Evolutionary conservation across 768 basidiomycete species (phyloP), one percentile per base, ranked within the genome.

Genomic region (Boletus subcaerulescens): DNA sequence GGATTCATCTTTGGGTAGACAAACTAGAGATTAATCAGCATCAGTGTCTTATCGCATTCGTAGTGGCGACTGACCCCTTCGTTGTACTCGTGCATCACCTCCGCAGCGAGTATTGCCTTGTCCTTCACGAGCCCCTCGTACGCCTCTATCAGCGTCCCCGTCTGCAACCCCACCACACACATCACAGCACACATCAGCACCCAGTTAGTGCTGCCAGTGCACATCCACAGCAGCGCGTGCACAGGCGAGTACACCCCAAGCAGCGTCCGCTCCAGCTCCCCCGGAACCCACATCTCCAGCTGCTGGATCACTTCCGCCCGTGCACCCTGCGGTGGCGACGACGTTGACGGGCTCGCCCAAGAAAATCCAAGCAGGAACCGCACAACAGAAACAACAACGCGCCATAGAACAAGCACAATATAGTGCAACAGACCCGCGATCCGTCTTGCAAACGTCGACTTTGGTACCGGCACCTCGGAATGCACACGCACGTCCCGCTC

Each of bases 81-180:
- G 57, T 93, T 88, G 63, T 93, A 93, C 70, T 93, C 91, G 63
- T 84, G 81, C 79, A 93, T 78, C 17, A 92, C 88, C 65, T 93
- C 91, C 3, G 86, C 80, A 11, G 87, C 80, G 53, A 93, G 80
- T 45, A 90, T 81, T 39, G 79, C 82, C 60, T 78, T 83, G 73
- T 93, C 91, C 65, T 89, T 92, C 17, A 93, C 46, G 55, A 91
- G 66, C 2, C 77, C 74, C 35, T 80, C 79, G 70, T 87, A 93
- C 44, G 81, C 57, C 35, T 61, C 32, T 17, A 52, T 36, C 29
- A 64, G 11, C 4, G 56, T 39, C 59, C 76, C 59, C 62, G 87
- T 90, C 77, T 90, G 88, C 40, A 79, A 71, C 3, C 87, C 78
- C 18, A 88, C 78, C 17, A 80, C 60, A 2, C 77, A 77, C 89